These are phyloP conservation scores for Wickerhamiella siamensis DNA, from an alignment of 805 yeast genomes.

Conservation along the genomic window DNA sequence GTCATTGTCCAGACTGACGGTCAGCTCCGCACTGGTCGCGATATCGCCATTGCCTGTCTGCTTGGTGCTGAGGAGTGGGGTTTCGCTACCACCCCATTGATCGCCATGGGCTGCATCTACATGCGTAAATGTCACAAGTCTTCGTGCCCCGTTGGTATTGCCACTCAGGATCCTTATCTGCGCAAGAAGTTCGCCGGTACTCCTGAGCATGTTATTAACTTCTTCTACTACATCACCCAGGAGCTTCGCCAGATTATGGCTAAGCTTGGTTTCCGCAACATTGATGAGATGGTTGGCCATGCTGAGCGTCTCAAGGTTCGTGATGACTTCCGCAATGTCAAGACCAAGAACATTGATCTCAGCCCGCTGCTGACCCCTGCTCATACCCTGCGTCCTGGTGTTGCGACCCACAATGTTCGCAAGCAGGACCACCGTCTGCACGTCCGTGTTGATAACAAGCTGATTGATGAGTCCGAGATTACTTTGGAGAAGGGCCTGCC, in stretches of 20 bases:
- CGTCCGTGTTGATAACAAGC: slow-evolving; percentile 85
- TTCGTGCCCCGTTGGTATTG: slow-evolving; percentile 90
- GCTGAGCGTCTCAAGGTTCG: slow-evolving; percentile 80
- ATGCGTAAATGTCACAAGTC: slow-evolving; percentile 92
- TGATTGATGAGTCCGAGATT: slow-evolving; percentile 88
- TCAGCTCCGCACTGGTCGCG: slow-evolving; percentile 92
- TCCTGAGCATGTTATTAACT: slow-evolving; percentile 96
- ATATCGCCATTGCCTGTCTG: slow-evolving; percentile 88
- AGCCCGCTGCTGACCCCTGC: slow-evolving; percentile 95
- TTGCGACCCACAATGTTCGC: slow-evolving; percentile 79
- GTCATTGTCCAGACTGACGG: slow-evolving; percentile 97
- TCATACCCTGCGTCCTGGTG: slow-evolving; percentile 91
- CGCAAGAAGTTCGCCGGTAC: slow-evolving; percentile 89
- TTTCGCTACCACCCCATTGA: slow-evolving; percentile 91
- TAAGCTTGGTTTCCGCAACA: slow-evolving; percentile 81
- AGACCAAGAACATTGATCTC: slow-evolving; percentile 81
- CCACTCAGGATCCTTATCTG: slow-evolving; percentile 92
- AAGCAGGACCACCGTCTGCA: slow-evolving; percentile 91
- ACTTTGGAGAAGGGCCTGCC: slow-evolving; percentile 96
- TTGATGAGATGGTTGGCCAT: slow-evolving; percentile 96
- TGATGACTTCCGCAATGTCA: slow-evolving; percentile 72
- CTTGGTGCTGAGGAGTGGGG: slow-evolving; percentile 99
- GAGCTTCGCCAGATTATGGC: slow-evolving; percentile 93
- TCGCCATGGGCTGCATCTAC: slow-evolving; percentile 95
- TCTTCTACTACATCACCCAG: slow-evolving; percentile 86